Evolutionary conservation across 1,284 basidiomycete genomes (phyloP).

Genomic region (Flammula alnicola): DNA sequence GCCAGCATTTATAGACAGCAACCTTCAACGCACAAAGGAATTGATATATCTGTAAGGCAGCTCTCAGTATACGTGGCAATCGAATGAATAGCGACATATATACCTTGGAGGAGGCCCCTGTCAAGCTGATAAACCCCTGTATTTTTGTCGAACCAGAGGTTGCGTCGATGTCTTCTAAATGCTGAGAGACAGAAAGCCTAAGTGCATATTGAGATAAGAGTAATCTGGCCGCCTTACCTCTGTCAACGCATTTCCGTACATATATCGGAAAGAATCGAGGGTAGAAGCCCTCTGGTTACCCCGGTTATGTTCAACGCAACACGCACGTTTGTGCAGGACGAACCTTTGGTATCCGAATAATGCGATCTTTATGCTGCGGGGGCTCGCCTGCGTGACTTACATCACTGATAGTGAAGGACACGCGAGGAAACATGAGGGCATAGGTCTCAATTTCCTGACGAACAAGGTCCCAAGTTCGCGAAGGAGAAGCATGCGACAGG

Average conservation of each 20-base stretch:
- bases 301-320: conserved; percentile 6
- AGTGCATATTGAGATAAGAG: conserved; percentile 2
- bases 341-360: conserved; percentile 71
- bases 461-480: conserved; percentile 65
- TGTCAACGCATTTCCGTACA: conserved; percentile 69
- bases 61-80: conserved; percentile 15
- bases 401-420: conserved; percentile 75
- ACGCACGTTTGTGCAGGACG: conserved; percentile 11
- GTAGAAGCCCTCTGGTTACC: conserved; percentile 61
- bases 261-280: conserved; percentile 63
- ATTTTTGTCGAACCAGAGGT: conserved; percentile 56
- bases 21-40: conserved; percentile 68
- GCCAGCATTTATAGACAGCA: conserved; percentile 11
- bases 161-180: conserved; percentile 67
- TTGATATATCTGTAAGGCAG: conserved; percentile 66
- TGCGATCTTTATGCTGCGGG: conserved; percentile 40
- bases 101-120: conserved; percentile 76
- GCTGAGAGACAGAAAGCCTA: conserved; percentile 42
- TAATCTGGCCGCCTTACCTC: conserved; percentile 50
- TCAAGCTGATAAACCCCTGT: conserved; percentile 82
- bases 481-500: conserved; percentile 61
- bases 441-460: conserved; percentile 73
- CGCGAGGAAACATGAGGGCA: conserved; percentile 71
- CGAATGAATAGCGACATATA: conserved; percentile 25
- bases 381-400: conserved; percentile 40